A percentile compares a stretch with the other conserved stretches of the same genome.
Conservation (phyloP, 768 basidiomycete species). For the Hygrophorus russula region DNA sequence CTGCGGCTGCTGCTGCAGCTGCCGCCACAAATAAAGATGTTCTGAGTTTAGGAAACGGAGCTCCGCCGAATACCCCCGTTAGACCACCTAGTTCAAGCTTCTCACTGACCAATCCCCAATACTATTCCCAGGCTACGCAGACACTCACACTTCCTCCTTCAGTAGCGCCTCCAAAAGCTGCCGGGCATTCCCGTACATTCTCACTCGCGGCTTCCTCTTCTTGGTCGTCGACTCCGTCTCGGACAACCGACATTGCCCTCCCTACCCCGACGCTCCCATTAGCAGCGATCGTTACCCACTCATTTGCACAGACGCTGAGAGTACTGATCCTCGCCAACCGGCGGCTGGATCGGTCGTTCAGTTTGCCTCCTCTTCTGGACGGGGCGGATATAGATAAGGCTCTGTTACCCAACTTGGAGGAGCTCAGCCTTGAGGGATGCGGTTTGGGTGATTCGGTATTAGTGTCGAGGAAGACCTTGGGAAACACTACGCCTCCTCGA, state of each 20-base stretch:
- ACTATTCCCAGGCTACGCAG: constrained; percentile 42
- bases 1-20: constrained; percentile 29
- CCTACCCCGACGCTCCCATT: constrained; percentile 64
- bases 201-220: constrained; percentile 32
- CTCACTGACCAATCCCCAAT: constrained; percentile 43
- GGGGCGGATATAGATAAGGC: constrained; percentile 15
- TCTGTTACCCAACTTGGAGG: constrained; percentile 58
- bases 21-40: background rate
- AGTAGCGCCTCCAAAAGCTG: constrained; percentile 35
- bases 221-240: constrained; percentile 10
- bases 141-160: constrained; percentile 59
- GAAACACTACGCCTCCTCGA: constrained; percentile 27
- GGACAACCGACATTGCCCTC: constrained; percentile 27
- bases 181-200: constrained; percentile 49
- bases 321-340: constrained; percentile 52
- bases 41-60: constrained; percentile 10
- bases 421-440: constrained; percentile 66
- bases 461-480: constrained; percentile 26
- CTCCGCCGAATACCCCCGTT: background rate
- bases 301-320: constrained; percentile 48
- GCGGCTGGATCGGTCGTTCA: constrained; percentile 54
- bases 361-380: constrained; percentile 30
- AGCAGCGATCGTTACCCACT: constrained; percentile 44
- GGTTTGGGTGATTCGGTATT: constrained; percentile 50
- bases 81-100: constrained; percentile 19